Evolutionary conservation across 208 protist species (phyloP).

Genomic region (Trypanosoma melophagium): DNA sequence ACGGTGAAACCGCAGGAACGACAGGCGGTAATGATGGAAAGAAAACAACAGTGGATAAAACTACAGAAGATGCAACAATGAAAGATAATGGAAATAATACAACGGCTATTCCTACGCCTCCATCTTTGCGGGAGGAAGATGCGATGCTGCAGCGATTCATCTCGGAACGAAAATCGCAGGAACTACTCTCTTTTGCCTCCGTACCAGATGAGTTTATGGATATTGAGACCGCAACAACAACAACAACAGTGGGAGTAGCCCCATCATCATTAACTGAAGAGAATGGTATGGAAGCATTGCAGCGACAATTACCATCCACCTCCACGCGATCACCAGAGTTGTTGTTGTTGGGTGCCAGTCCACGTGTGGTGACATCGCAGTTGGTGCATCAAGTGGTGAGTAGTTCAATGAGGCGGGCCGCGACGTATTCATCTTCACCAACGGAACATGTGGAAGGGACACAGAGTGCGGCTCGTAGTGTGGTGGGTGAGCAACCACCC

Average conservation of each 20-base stretch:
- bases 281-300: no score
- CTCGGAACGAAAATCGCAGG: conserved; percentile 8
- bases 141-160: conserved; percentile 26
- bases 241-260: conserved; percentile 2
- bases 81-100: no score
- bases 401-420: conserved; percentile 29
- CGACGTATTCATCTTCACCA: not conserved
- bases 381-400: conserved; percentile 51
- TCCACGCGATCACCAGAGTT: conserved; percentile 16
- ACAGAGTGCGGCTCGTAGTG: not conserved
- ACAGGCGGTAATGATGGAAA: conserved; percentile 1
- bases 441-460: not conserved
- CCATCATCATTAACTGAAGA: no score
- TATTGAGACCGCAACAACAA: not conserved
- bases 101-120: no score
- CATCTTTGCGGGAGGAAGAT: conserved; percentile 23
- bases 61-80: conserved; percentile 2
- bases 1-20: conserved; percentile 28
- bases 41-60: conserved; percentile 2
- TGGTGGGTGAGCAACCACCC: conserved; percentile 1
- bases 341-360: conserved; percentile 10
- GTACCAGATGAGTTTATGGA: conserved; percentile 38
- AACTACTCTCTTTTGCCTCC: conserved; percentile 34
- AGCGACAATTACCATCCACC: not conserved
- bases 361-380: conserved; percentile 37